Evolutionary conservation across 2,329 filamentous ascomycete genomes (phyloP).

Genomic region (Arthrobotrys pseudoclavata): DNA sequence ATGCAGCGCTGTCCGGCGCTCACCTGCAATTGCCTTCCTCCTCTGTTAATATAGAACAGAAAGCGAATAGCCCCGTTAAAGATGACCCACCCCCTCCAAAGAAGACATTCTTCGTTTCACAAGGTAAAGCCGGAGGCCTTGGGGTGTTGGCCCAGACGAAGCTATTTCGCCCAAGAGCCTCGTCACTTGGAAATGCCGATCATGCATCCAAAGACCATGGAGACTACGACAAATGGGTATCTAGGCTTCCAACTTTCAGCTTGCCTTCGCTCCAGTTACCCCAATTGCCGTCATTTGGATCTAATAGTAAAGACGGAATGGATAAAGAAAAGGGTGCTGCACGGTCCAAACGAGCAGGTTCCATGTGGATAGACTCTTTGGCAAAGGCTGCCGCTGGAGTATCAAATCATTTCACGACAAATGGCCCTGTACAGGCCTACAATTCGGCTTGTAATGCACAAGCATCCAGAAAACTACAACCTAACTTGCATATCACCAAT

Average conservation of each 20-base stretch:
- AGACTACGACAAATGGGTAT: constrained; percentile 51
- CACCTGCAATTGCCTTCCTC: constrained; percentile 7
- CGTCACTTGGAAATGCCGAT: constrained; percentile 45
- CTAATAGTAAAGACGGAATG: constrained; percentile 37
- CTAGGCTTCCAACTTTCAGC: constrained; percentile 57
- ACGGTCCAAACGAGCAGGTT: constrained; percentile 44
- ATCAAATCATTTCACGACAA: constrained; percentile 45
- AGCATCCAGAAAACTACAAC: constrained; percentile 14
- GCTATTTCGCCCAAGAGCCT: constrained; percentile 44
- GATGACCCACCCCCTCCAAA: constrained; percentile 43
- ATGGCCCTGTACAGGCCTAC: background rate
- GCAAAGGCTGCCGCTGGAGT: constrained; percentile 50
- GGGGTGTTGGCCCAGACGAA: constrained; percentile 45
- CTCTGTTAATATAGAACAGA: constrained; percentile 11
- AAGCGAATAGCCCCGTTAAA: background rate
- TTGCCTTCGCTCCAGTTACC: constrained; percentile 59
- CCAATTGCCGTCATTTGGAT: constrained; percentile 51
- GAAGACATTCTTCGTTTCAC: constrained; percentile 42
- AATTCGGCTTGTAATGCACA: background rate
- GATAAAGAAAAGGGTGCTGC: constrained; percentile 41
- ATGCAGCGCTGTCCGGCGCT: constrained; percentile 20
- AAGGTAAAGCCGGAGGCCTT: constrained; percentile 35
- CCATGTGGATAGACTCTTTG: constrained; percentile 48
- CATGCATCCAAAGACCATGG: constrained; percentile 40
- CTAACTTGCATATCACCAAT: background rate